Conservation (phyloP, 768 basidiomycete species). For the Tulasnella calospora region DNA sequence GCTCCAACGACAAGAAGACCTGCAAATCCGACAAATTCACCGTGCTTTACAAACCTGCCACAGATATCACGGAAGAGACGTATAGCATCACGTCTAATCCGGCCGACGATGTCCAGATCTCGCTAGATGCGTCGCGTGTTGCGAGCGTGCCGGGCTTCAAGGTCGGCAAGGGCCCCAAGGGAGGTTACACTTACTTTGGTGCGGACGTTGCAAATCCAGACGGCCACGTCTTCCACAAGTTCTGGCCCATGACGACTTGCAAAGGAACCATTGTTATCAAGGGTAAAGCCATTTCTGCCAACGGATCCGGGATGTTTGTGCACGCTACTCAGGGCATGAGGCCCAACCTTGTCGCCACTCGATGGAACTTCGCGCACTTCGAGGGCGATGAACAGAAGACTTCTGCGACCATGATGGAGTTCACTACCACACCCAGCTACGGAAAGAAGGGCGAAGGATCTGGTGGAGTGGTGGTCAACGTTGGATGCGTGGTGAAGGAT, state of each 20-base stretch:
- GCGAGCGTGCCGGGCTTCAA: slow-evolving; percentile 80
- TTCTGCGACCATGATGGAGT: slow-evolving; percentile 92
- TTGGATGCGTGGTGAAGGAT: slow-evolving; percentile 78
- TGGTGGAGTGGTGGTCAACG: slow-evolving; percentile 76
- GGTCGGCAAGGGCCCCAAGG: slow-evolving; percentile 78
- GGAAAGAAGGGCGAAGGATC: slow-evolving; percentile 76
- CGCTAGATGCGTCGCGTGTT: slow-evolving; percentile 66
- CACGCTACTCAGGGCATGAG: slow-evolving; percentile 99
- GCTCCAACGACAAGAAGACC: slow-evolving; percentile 67
- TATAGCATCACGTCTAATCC: slow-evolving; percentile 79
- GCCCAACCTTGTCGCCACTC: slow-evolving; percentile 83
- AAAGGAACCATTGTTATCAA: slow-evolving; percentile 64
- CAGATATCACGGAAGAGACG: slow-evolving; percentile 59
- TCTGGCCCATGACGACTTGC: slow-evolving; percentile 70
- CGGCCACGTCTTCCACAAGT: slow-evolving; percentile 83
- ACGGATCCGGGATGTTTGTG: slow-evolving; percentile 78
- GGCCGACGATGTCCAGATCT: slow-evolving; percentile 72
- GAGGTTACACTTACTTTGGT: slow-evolving; percentile 88
- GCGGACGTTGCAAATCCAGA: slow-evolving; percentile 61
- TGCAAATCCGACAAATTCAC: slow-evolving; percentile 81
- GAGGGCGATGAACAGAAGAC: slow-evolving; percentile 73
- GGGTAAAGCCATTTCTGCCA: slow-evolving; percentile 53
- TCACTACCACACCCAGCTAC: slow-evolving; percentile 73
- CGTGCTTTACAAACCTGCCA: slow-evolving; percentile 54
- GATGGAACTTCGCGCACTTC: slow-evolving; percentile 96